phyloP scores from a whole-genome alignment of 2,329 filamentous ascomycete species.

The Cryphonectria carpinicola region DNA sequence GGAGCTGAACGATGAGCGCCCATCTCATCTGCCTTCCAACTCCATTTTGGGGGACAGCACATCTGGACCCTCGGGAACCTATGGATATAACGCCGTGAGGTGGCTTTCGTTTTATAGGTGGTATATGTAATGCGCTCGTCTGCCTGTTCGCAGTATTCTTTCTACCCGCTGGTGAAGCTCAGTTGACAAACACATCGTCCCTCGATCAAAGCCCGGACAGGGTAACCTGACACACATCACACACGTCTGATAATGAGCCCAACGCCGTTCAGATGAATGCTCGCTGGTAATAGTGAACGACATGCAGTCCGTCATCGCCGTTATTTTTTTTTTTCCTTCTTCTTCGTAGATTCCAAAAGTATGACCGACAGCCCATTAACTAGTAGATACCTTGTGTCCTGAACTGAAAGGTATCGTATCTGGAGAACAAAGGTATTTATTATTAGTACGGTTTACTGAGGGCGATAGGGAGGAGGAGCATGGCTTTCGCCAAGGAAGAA shows the following conservation, averaged over 20 bases:
- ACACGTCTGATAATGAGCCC: constrained; percentile 15
- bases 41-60: not conserved
- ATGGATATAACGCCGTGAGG: not conserved
- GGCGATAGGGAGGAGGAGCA: too few species aligned
- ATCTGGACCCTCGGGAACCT: not conserved
- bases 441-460: constrained; percentile 10
- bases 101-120: not conserved
- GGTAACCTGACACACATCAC: not conserved
- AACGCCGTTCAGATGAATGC: constrained; percentile 28
- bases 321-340: not conserved
- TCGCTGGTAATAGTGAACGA: constrained; percentile 8
- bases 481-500: too few species aligned
- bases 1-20: not conserved
- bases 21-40: not conserved
- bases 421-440: constrained; percentile 37
- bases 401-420: constrained; percentile 87
- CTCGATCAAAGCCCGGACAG: not conserved
- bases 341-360: constrained; percentile 16
- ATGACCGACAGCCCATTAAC: constrained; percentile 14
- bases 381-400: constrained; percentile 87
- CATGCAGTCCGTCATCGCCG: constrained; percentile 12
- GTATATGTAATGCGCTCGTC: constrained; percentile 5
- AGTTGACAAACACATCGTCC: constrained; percentile 5
- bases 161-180: constrained; percentile 3
- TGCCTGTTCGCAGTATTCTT: constrained; percentile 4